Conservation (phyloP, 163 green algal genomes). For the Chlorella variabilis region DNA sequence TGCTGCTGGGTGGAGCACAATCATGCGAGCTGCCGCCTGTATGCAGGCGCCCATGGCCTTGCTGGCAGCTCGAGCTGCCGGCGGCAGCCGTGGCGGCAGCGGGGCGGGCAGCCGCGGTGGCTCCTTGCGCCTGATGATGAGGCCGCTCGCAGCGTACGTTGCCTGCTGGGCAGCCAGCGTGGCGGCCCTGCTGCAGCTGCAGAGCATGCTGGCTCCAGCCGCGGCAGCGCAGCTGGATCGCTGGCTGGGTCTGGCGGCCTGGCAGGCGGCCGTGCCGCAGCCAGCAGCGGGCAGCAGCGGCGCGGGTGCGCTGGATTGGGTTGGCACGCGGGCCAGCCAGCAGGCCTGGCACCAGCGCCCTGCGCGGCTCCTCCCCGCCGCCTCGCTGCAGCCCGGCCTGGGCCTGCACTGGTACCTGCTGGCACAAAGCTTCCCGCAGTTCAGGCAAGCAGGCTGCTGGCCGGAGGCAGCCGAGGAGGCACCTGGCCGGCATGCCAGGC, state of each 20-base stretch:
- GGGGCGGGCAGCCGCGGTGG: too few relatives aligned
- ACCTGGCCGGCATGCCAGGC: background rate
- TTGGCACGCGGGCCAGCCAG: background rate
- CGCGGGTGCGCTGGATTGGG: background rate
- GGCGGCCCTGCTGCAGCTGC: background rate
- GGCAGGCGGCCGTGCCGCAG: background rate
- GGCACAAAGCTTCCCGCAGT: constrained; percentile 28
- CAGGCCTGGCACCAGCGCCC: constrained; percentile 28
- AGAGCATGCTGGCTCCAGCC: background rate
- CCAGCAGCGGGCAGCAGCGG: background rate
- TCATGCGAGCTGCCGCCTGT: background rate
- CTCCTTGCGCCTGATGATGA: too few relatives aligned
- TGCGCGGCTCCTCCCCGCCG: background rate
- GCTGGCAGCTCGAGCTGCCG: background rate
- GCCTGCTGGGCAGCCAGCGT: background rate
- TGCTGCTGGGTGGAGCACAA: background rate
- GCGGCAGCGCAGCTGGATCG: background rate
- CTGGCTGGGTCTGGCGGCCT: background rate
- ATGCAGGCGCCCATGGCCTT: background rate
- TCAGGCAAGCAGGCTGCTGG: constrained; percentile 10
- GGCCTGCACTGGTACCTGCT: constrained; percentile 48
- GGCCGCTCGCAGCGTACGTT: background rate
- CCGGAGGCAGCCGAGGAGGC: background rate
- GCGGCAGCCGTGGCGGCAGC: too few relatives aligned
- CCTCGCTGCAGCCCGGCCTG: constrained; percentile 39